Evolutionary conservation across 192 early-diverging fungal species (phyloP).

Genomic region (Radiomyces spectabilis): DNA sequence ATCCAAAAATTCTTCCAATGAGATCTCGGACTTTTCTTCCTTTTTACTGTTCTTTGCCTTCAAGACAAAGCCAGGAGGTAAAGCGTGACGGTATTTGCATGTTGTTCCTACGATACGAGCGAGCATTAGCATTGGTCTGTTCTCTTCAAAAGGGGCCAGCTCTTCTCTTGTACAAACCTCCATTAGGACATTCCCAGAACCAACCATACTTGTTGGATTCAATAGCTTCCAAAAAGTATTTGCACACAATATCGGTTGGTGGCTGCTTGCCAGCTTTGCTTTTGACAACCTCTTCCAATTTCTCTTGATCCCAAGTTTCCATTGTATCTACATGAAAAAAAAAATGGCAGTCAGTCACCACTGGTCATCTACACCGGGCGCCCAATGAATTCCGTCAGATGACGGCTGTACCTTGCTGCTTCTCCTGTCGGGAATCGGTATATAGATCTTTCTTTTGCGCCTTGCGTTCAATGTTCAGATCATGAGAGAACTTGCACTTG

Average conservation of each 20-base stretch:
- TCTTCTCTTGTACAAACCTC: slow-evolving; percentile 43
- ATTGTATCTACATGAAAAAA: slow-evolving; percentile 63
- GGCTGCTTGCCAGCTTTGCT: slow-evolving; percentile 83
- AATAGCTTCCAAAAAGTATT: slow-evolving; percentile 95
- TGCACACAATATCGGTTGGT: slow-evolving; percentile 97
- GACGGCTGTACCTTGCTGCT: slow-evolving; percentile 52
- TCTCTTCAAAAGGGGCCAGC: too few species aligned
- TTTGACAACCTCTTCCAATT: slow-evolving; percentile 82
- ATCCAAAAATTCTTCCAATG: slow-evolving; percentile 96
- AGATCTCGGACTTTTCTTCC: slow-evolving; percentile 75
- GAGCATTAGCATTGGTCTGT: too few species aligned
- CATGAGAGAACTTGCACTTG: slow-evolving; percentile 98
- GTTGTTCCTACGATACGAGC: slow-evolving; percentile 35
- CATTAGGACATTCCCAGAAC: slow-evolving; percentile 99
- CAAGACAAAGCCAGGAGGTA: slow-evolving; percentile 93
- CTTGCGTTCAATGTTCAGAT: slow-evolving; percentile 85
- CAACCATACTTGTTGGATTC: slow-evolving; percentile 94
- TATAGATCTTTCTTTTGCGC: slow-evolving; percentile 89
- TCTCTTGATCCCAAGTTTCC: slow-evolving; percentile 93
- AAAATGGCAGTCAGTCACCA: not conserved
- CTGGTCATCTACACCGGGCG: too few species aligned
- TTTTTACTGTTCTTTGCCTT: slow-evolving; percentile 88
- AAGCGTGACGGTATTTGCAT: slow-evolving; percentile 95
- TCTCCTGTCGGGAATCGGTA: slow-evolving; percentile 70
- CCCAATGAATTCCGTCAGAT: too few species aligned